A percentile compares a stretch with the other conserved stretches of the same genome.
These are phyloP conservation scores for Elsinoe arachidis DNA, from an alignment of 2,329 filamentous ascomycete species.

Conservation along the genomic window DNA sequence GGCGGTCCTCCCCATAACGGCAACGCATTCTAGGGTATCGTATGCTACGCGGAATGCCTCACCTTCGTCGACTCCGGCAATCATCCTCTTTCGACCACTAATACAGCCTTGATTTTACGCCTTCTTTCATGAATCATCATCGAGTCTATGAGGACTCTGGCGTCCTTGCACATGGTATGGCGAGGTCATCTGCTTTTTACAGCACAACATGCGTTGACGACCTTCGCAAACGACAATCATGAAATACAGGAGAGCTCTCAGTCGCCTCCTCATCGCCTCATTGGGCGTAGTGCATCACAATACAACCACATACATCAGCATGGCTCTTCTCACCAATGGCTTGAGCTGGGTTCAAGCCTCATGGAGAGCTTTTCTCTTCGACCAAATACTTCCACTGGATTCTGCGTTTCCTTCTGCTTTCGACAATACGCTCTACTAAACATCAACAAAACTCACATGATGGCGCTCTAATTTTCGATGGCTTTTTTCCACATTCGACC, in stretches of 20 bases:
- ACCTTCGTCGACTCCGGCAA: background rate
- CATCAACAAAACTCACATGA: background rate
- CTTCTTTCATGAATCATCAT: background rate
- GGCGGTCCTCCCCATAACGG: background rate
- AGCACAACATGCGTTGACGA: background rate
- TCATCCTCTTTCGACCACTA: background rate
- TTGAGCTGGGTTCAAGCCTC: slow-evolving; percentile 4
- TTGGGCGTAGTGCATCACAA: background rate
- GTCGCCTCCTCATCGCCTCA: background rate
- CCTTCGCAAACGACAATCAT: background rate
- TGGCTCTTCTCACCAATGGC: background rate
- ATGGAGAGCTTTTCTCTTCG: background rate
- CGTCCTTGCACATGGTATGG: background rate
- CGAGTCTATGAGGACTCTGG: background rate
- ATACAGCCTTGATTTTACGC: background rate
- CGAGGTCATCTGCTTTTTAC: slow-evolving; percentile 1
- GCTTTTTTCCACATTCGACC: background rate
- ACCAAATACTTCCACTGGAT: slow-evolving; percentile 1
- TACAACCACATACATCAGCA: background rate
- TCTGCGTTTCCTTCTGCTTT: background rate
- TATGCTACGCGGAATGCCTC: background rate
- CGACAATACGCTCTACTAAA: too few relatives aligned
- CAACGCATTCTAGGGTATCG: background rate
- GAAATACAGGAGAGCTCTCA: slow-evolving; percentile 6
- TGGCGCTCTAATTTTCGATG: background rate